Evolutionary conservation across 2,329 filamentous ascomycete species (phyloP), one percentile per base, ranked within the genome.

Genomic region (Aspergillus aculeatinus): DNA sequence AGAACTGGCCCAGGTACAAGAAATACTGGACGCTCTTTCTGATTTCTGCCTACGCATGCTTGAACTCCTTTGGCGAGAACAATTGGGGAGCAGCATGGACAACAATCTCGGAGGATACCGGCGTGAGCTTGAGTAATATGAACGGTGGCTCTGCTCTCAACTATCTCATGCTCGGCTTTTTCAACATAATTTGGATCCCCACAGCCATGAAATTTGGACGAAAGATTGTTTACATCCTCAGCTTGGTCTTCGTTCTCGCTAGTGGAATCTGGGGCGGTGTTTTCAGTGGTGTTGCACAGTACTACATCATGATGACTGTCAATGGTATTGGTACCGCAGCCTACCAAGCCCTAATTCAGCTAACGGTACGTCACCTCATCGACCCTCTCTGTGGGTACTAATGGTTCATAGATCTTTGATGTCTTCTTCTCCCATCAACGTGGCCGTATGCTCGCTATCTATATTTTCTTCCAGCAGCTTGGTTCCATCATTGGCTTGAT

Each of bases 41-140:
- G 4, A 72, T 77, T 1, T 73, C 76, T 1, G 59, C 76, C 1
- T 79, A 78, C 54, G 76, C 77, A 2, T 78, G 76, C 47, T 72
- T 76, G 1, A 75, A 76, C 60, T 77, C 75, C 1, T 77, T 74
- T 58, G 76, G 75, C 14, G 76, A 78, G 58, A 79, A 78, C 55
- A 76, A 74, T 42, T 70, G 74, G 47, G 76, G 76, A n/a, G 76
- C 76, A 16, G 74, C 76, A 49, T 79, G 76, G 76, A 78, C 76
- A 0, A 72, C 73, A 11, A 74, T 79, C n/a, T 73, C 74, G 9
- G 63, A 71, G 2, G 74, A 79, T 6, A 77, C 75, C 0, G 70
- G 71, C 10, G 75, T 79, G 19, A 71, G 67, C 1, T 57, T 79
- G 25, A 71, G 67, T n/a, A 73, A 78, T 58, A 75, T 79, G 73